A percentile compares a stretch with the other conserved stretches of the same genome.
Evolutionary conservation across 345 rosid genomes (phyloP).

Genomic region (Populus pruinosa): DNA sequence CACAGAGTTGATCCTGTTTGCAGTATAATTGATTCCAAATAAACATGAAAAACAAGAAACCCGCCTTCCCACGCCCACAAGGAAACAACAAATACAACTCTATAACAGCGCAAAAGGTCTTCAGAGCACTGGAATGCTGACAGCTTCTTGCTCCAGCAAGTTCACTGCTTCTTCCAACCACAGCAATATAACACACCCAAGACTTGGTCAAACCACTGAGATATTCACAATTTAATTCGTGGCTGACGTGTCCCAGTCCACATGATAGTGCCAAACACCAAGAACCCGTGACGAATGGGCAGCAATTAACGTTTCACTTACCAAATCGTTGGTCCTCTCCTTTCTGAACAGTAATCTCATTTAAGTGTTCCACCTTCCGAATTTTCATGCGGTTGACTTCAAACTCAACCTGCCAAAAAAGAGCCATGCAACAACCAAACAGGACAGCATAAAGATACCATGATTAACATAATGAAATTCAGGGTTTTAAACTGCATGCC

Average conservation of each 20-base stretch:
- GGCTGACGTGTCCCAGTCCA: background rate
- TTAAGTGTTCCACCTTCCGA: background rate
- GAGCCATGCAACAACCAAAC: constrained; percentile 20
- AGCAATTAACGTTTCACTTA: constrained; percentile 11
- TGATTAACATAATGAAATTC: constrained; percentile 20
- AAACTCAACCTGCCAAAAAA: constrained; percentile 36
- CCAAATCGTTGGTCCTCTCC: constrained; percentile 1
- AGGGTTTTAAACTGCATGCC: constrained; percentile 54
- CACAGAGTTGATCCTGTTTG: background rate
- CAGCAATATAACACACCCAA: background rate
- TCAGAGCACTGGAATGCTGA: background rate
- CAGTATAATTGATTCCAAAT: background rate
- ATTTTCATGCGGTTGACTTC: constrained; percentile 25
- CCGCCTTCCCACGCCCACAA: background rate
- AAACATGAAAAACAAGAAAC: background rate
- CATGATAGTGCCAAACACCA: background rate
- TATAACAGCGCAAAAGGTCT: background rate
- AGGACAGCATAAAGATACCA: constrained; percentile 36
- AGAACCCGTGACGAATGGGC: background rate
- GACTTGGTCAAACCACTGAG: background rate
- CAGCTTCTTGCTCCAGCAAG: background rate
- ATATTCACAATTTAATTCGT: background rate
- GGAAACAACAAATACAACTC: background rate
- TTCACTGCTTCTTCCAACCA: background rate
- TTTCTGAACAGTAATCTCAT: background rate